phyloP scores from a whole-genome alignment of 441 rosid species.

The Theobroma grandiflorum region DNA sequence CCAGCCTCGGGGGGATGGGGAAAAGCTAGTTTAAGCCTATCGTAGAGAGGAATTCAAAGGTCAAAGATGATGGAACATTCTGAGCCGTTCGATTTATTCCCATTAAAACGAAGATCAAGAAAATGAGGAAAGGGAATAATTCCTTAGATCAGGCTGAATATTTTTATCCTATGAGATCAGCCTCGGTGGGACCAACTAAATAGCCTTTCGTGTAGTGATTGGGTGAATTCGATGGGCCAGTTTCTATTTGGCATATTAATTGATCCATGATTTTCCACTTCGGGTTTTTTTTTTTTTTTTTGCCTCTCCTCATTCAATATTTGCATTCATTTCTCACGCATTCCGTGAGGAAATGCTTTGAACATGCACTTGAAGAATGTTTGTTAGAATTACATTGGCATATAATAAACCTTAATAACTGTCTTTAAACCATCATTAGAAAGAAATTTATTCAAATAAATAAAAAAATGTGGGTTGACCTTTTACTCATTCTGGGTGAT shows the following conservation, averaged over 20 bases:
- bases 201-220: background rate
- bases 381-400: background rate
- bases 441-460: background rate
- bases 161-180: conserved; percentile 27
- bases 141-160: conserved; percentile 28
- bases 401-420: background rate
- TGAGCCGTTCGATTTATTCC: conserved; percentile 33
- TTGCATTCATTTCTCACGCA: conserved; percentile 3
- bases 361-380: background rate
- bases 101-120: background rate
- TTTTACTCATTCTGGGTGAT: too few relatives aligned
- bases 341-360: background rate
- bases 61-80: conserved; percentile 19
- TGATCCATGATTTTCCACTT: background rate
- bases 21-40: too few relatives aligned
- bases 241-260: background rate
- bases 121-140: background rate
- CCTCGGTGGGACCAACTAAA: conserved; percentile 18
- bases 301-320: background rate
- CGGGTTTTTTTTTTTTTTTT: background rate
- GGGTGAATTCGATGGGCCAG: background rate
- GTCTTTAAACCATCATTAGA: too few relatives aligned
- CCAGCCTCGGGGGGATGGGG: background rate
- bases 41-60: background rate
- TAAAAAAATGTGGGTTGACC: background rate